Base-by-base conservation (phyloP, 202 grass and related monocot genomes). In the Carex arenaria region DNA sequence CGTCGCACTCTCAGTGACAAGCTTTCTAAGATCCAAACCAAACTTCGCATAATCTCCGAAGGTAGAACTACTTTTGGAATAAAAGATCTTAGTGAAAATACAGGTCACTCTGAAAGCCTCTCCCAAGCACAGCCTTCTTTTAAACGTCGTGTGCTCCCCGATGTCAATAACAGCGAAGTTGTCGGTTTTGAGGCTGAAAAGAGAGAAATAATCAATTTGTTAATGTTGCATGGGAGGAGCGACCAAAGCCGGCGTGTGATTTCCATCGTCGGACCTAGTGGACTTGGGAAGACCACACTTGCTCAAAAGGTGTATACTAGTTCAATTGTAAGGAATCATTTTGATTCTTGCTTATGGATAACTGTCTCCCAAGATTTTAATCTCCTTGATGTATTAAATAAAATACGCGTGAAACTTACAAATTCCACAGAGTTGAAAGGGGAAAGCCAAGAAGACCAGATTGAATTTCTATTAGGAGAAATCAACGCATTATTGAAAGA, bases 401-500 rank as follows among this genome's bases (percentile, higher is more conserved):
- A 86, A 79, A 85, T 93, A 68, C 43, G 81, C 80, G 0, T 13
- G 1, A 88, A 87, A 84, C 63, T 81, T 77, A 45, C 52, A n/a
- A 70, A 23, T 1, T 61, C 67, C 73, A 0, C 7, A 67, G 30
- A 66, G 14, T 3, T 56, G 7, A 61, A 47, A 53, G 61, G 2
- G 85, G 82, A 5, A 85, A 83, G 1, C 20, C 1, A 13, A 72
- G 42, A 49, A 53, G 36, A 36, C 61, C 4, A 17, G 5, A 3
- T 65, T 13, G 3, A 15, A 32, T 34, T 12, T n/a, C 23, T 43
- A 30, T 80, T 80, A 1, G 13, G 14, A 10, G 14, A 66, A 70
- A 83, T 92, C 34, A 51, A 85, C 73, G 30, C 17, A 74, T 87
- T 32, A 69, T 52, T 92, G 85, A 49, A 80, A 0, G 66, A 76